phyloP scores from a whole-genome alignment of 1,284 basidiomycete species.

The Ceratobasidium sp. region DNA sequence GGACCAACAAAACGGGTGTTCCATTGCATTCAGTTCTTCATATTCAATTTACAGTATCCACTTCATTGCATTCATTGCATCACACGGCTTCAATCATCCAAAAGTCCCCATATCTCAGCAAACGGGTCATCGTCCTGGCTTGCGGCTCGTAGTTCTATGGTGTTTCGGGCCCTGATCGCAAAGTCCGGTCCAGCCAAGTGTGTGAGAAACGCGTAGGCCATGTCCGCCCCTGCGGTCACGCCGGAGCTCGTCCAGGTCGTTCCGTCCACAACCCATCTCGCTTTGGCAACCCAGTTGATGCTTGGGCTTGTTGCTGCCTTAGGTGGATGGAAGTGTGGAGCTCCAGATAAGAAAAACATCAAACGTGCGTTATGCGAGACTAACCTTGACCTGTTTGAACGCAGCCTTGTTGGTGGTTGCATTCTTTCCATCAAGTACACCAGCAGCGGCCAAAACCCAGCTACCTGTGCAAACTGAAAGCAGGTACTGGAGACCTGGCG shows the following conservation, averaged over 20 bases:
- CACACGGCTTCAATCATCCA: no score
- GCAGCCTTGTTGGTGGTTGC: conserved; percentile 44
- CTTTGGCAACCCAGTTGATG: conserved; percentile 53
- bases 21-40: no score
- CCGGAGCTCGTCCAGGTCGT: conserved; percentile 58
- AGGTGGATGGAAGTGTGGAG: neutral
- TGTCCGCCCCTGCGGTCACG: conserved; percentile 56
- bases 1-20: no score
- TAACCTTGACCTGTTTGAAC: conserved; percentile 29
- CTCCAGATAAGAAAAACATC: neutral
- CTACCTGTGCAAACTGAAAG: conserved; percentile 44
- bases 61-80: no score
- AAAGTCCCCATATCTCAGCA: neutral
- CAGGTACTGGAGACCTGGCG: conserved; percentile 31
- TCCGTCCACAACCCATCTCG: conserved; percentile 58
- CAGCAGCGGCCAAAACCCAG: conserved; percentile 38
- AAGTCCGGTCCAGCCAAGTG: conserved; percentile 4
- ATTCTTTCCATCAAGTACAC: conserved; percentile 41
- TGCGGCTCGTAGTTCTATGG: conserved; percentile 26
- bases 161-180: neutral
- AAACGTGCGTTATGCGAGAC: neutral
- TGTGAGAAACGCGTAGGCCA: conserved; percentile 55
- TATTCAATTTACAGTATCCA: no score
- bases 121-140: conserved; percentile 26
- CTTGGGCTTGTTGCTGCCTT: conserved; percentile 22